Percentiles rank a stretch among this genome's conserved stretches.
Conservation (phyloP, 192 early-diverging fungal genomes). For the Haplosporangium gracile region DNA sequence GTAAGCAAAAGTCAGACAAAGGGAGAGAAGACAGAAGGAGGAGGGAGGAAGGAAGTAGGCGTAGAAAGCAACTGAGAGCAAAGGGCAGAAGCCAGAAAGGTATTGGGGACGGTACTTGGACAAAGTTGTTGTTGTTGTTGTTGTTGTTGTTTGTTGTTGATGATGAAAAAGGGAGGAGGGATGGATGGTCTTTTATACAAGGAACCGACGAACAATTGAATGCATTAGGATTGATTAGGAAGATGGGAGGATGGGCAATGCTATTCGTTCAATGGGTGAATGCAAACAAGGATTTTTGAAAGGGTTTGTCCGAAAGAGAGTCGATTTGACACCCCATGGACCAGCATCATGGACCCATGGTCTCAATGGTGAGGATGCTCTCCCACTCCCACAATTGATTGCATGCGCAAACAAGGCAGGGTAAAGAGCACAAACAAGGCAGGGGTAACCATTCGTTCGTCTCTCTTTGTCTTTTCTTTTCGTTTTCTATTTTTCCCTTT, state of each 20-base stretch:
- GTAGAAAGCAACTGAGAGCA: neutral
- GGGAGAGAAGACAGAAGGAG: neutral
- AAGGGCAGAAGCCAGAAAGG: neutral
- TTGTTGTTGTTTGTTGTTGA: neutral
- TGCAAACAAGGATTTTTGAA: too few relatives aligned
- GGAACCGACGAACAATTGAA: too few relatives aligned
- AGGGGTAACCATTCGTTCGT: neutral
- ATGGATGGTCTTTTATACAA: neutral
- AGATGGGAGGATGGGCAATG: neutral
- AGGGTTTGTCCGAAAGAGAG: too few relatives aligned
- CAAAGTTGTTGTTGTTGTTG: neutral
- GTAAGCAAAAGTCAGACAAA: conserved; percentile 1
- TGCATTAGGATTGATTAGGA: too few relatives aligned
- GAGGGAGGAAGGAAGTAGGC: neutral
- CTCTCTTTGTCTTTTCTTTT: neutral
- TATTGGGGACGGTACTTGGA: neutral
- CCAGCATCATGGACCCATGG: neutral
- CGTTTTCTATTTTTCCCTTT: neutral
- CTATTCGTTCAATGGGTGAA: neutral
- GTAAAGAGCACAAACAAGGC: neutral
- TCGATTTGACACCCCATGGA: too few relatives aligned
- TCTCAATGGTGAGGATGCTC: neutral
- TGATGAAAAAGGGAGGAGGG: neutral
- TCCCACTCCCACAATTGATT: neutral
- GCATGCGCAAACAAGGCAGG: neutral